phyloP scores from a whole-genome alignment of 768 basidiomycete species.

The Favolaschia claudopus region DNA sequence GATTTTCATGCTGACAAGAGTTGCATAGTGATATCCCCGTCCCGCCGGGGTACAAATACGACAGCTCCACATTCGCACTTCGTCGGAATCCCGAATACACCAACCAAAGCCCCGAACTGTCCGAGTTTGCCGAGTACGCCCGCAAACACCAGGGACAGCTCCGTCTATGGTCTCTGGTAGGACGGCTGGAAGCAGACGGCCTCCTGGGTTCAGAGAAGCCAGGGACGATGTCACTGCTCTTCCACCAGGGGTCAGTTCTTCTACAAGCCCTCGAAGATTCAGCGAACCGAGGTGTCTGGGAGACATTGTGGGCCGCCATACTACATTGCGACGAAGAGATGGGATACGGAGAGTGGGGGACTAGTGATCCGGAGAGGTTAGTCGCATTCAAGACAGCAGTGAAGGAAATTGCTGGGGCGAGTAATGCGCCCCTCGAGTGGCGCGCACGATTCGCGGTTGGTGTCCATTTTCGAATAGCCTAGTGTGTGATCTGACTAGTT shows the following conservation, averaged over 20 bases:
- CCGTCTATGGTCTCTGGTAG: conserved; percentile 22
- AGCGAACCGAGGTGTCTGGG: conserved; percentile 14
- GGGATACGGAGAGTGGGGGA: conserved; percentile 8
- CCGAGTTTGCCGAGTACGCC: conserved; percentile 14
- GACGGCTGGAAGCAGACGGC: conserved; percentile 12
- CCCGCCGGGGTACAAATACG: conserved; percentile 17
- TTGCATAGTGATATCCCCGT: conserved; percentile 18
- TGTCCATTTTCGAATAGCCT: neutral
- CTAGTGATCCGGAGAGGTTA: neutral
- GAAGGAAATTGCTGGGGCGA: conserved; percentile 1
- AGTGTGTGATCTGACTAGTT: neutral
- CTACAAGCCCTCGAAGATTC: conserved; percentile 18
- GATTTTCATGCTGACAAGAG: neutral
- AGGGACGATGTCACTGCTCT: conserved; percentile 14
- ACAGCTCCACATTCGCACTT: conserved; percentile 3
- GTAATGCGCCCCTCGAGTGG: conserved; percentile 9
- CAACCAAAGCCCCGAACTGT: neutral
- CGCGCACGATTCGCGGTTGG: conserved; percentile 15
- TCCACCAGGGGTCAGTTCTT: conserved; percentile 10
- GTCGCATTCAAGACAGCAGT: conserved; percentile 1
- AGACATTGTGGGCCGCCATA: conserved; percentile 22
- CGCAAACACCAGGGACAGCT: conserved; percentile 14
- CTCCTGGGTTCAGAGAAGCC: conserved; percentile 13
- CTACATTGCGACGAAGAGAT: conserved; percentile 1
- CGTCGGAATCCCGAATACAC: neutral